Evolutionary conservation across 1,284 basidiomycete genomes (phyloP).

Genomic region (Puccinia triticina): DNA sequence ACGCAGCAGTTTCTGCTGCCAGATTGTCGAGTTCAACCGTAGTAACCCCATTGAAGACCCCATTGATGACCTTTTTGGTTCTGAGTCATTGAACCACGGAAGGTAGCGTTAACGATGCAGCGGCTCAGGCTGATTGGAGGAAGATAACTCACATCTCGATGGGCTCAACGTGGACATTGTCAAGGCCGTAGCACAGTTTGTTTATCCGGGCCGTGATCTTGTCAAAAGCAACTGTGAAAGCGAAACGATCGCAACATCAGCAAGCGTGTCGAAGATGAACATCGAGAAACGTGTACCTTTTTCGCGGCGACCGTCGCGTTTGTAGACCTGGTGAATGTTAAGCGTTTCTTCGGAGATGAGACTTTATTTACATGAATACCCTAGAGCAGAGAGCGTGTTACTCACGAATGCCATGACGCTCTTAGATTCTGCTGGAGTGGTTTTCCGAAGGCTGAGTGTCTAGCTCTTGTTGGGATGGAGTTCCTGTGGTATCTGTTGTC

Average conservation of each 20-base stretch:
- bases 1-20: constrained; percentile 94
- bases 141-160: constrained; percentile 68
- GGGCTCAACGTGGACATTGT: constrained; percentile 88
- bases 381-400: background rate
- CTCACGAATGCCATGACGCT: constrained; percentile 11
- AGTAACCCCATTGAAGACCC: constrained; percentile 93
- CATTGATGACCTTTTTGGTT: constrained; percentile 90
- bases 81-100: constrained; percentile 60
- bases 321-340: constrained; percentile 41
- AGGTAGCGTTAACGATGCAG: background rate
- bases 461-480: background rate
- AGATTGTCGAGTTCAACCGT: constrained; percentile 88
- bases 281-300: constrained; percentile 11
- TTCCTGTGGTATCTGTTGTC: background rate
- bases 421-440: background rate
- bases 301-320: constrained; percentile 50
- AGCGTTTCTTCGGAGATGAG: background rate
- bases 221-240: constrained; percentile 56
- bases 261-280: background rate
- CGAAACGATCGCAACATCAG: background rate
- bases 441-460: too few relatives aligned
- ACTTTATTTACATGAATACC: background rate
- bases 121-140: background rate
- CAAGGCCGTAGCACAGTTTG: constrained; percentile 96
- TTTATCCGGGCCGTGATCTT: constrained; percentile 72